Evolutionary conservation across 2,329 filamentous ascomycete genomes (phyloP).

Genomic region (Penicillium sp.): DNA sequence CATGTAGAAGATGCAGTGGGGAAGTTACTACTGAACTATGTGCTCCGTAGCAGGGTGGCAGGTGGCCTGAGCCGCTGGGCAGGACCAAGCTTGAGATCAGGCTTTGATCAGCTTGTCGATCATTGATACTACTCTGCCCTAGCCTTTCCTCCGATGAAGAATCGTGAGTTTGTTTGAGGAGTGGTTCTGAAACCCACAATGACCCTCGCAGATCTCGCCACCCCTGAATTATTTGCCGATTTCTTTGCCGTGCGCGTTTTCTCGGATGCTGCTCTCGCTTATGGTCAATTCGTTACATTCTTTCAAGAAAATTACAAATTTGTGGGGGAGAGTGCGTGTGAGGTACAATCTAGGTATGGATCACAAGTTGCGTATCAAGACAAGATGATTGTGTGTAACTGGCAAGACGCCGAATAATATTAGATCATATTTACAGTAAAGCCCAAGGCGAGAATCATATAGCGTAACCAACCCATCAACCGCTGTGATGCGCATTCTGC

Average conservation of each 20-base stretch:
- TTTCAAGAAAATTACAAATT: background rate
- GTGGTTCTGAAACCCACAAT: background rate
- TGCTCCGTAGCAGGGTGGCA: background rate
- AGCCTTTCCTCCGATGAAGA: background rate
- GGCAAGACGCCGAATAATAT: background rate
- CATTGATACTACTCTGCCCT: background rate
- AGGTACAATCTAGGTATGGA: too few relatives aligned
- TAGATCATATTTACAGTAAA: slow-evolving; percentile 7
- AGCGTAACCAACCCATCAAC: slow-evolving; percentile 1
- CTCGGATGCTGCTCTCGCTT: too few relatives aligned
- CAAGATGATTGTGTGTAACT: background rate
- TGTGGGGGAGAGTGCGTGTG: background rate
- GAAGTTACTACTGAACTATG: background rate
- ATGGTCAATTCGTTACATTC: too few relatives aligned
- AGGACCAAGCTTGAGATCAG: background rate
- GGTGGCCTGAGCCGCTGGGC: background rate
- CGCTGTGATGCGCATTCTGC: slow-evolving; percentile 2
- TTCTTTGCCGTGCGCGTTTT: too few relatives aligned
- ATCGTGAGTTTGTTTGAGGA: background rate
- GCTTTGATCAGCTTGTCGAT: background rate
- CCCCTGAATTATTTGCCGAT: too few relatives aligned
- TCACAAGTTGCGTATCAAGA: too few relatives aligned
- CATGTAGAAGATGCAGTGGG: too few relatives aligned
- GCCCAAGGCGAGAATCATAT: background rate
- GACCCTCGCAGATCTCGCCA: background rate